Conservation (phyloP, 1,284 basidiomycete species). For the Sanghuangporus weigelae region DNA sequence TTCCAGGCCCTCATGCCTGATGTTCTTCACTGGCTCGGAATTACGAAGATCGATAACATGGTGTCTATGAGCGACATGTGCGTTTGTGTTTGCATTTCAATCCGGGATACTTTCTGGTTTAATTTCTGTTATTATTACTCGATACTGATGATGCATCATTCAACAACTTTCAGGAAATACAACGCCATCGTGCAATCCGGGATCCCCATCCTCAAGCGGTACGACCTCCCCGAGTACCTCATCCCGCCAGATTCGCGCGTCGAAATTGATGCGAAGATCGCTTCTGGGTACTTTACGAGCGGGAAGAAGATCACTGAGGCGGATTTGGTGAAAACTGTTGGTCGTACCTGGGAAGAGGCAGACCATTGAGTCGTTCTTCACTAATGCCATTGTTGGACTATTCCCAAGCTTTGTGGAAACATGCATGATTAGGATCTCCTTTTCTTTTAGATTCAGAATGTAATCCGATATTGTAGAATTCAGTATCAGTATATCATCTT, state of each 20-base stretch:
- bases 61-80: slow-evolving; percentile 91
- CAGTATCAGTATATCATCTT: too few species aligned
- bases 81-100: slow-evolving; percentile 21
- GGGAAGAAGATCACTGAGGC: slow-evolving; percentile 72
- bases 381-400: background rate
- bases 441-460: too few species aligned
- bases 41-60: slow-evolving; percentile 85
- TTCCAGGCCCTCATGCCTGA: slow-evolving; percentile 98
- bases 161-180: slow-evolving; percentile 69
- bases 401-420: too few species aligned
- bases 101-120: background rate
- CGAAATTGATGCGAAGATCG: slow-evolving; percentile 95
- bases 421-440: too few species aligned
- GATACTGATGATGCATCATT: background rate
- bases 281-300: slow-evolving; percentile 85
- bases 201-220: slow-evolving; percentile 78
- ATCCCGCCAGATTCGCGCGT: slow-evolving; percentile 90
- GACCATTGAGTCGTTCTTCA: slow-evolving; percentile 42
- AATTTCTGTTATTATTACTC: background rate
- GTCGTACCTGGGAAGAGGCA: slow-evolving; percentile 83
- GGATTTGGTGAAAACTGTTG: slow-evolving; percentile 81
- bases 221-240: slow-evolving; percentile 84
- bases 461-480: too few species aligned
- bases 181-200: slow-evolving; percentile 87
- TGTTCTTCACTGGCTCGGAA: slow-evolving; percentile 90